phyloP scores from a whole-genome alignment of 352 stramenopile species.

The Peronospora farinosa region DNA sequence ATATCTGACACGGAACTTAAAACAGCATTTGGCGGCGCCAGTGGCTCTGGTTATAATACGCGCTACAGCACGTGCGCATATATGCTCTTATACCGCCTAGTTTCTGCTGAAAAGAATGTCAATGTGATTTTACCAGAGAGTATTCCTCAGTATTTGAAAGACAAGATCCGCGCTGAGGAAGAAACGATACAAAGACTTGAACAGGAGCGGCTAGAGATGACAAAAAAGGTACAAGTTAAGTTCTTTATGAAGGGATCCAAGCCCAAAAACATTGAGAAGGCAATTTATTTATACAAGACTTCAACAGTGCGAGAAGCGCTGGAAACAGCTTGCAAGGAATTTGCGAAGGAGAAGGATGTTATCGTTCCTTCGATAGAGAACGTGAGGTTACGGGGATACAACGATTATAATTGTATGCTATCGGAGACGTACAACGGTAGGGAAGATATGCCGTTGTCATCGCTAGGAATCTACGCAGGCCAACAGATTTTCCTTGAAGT shows the following conservation, averaged over 20 bases:
- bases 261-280: constrained; percentile 62
- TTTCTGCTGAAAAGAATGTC: constrained; percentile 59
- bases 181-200: constrained; percentile 48
- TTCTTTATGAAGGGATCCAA: constrained; percentile 73
- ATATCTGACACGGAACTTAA: constrained; percentile 72
- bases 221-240: constrained; percentile 71
- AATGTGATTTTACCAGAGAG: constrained; percentile 49
- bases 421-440: constrained; percentile 56
- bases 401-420: constrained; percentile 67
- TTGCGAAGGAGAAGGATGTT: constrained; percentile 48
- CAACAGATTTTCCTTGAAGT: constrained; percentile 70
- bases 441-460: constrained; percentile 46
- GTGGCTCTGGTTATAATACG: constrained; percentile 49
- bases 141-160: constrained; percentile 63
- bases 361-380: constrained; percentile 47
- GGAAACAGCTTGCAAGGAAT: constrained; percentile 39
- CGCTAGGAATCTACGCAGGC: constrained; percentile 60
- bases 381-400: constrained; percentile 62
- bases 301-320: constrained; percentile 54
- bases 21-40: constrained; percentile 61
- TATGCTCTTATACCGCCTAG: constrained; percentile 88
- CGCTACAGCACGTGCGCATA: constrained; percentile 83
- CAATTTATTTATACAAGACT: constrained; percentile 71
- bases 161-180: constrained; percentile 64
- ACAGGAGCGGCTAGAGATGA: constrained; percentile 60